Evolutionary conservation across 305 asterid species (phyloP), one percentile per base, ranked within the genome.

Genomic region (Coffea humblotiana): DNA sequence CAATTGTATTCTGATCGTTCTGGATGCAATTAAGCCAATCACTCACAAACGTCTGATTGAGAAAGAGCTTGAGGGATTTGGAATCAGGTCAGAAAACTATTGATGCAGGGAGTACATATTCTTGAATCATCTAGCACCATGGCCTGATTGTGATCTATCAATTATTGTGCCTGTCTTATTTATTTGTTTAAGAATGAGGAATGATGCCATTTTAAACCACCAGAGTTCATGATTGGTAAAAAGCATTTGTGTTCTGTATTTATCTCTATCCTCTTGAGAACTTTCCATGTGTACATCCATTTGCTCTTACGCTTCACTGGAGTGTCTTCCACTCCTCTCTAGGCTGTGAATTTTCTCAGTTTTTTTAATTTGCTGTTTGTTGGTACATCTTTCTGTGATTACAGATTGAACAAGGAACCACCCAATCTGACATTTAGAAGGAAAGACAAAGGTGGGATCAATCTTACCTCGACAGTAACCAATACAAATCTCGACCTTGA

Each of bases 31-130:
- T 83, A 96, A 96, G 82, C 99, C 98, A 64, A 94, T 94, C 75
- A 94, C 98, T 85, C 99, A 96, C 84, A 96, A 96, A 86, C 97
- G 97, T 14, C 89, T 94, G 54, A 95, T 94, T 81, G 98, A 95
- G 91, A 93, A 95, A 83, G 99, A 95, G 89, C 97, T 94, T 12
- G 99, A 95, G 88, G 97, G 99, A 73, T 95, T 95, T 86, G 99
- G 99, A 63, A 95, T 95, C 75, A 94, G 99, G 99, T 95, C 90
- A 82, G 60, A 32, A 76, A 71, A 78, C 51, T 74, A 65, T 56
- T 68, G 47, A 3, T 71, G 37, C 71, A 76, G 54, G 10, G 12
- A 1, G 12, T 1, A 4, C 10, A 10, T 32, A 15, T 6, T 40
- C 21, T 25, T 37, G 7, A 29, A 51, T 49, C 18, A 52, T 73